A percentile compares a stretch with the other conserved stretches of the same genome.
Evolutionary conservation across 352 stramenopile genomes (phyloP).

Genomic region (Globisporangium perplexum): DNA sequence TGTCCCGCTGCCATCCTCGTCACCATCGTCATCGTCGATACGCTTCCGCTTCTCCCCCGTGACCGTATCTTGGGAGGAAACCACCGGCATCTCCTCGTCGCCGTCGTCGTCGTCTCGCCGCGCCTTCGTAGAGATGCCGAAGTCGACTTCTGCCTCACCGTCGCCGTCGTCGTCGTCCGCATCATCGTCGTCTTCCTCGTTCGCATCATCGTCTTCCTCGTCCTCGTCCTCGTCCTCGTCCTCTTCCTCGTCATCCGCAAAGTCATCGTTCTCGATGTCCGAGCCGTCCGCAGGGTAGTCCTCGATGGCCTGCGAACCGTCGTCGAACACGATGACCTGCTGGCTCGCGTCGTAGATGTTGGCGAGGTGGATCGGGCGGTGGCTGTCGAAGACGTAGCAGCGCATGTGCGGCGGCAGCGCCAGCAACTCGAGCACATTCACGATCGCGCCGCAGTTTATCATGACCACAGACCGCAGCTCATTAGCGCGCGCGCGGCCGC

Average conservation of each 20-base stretch:
- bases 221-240: conserved; percentile 50
- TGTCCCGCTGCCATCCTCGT: conserved; percentile 27
- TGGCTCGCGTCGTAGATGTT: conserved; percentile 92
- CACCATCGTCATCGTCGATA: conserved; percentile 27
- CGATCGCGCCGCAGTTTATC: conserved; percentile 93
- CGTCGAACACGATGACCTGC: conserved; percentile 81
- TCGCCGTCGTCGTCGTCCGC: conserved; percentile 31
- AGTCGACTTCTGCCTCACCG: conserved; percentile 45
- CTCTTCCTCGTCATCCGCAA: conserved; percentile 63
- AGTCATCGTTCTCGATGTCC: conserved; percentile 57
- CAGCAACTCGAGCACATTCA: conserved; percentile 88
- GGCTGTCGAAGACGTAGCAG: conserved; percentile 95
- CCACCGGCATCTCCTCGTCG: conserved; percentile 12
- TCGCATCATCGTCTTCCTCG: conserved; percentile 49
- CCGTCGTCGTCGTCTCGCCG: conserved; percentile 10
- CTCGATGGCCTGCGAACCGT: conserved; percentile 58
- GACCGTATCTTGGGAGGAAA: conserved; percentile 5
- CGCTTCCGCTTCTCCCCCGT: conserved; percentile 23
- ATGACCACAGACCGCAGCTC: conserved; percentile 90
- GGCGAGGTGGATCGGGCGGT: conserved; percentile 93
- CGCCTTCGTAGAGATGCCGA: conserved; percentile 13
- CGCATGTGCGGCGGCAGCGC: conserved; percentile 52
- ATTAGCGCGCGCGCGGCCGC: conserved; percentile 23
- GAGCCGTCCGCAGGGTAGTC: conserved; percentile 82
- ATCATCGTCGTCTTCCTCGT: conserved; percentile 30